These are phyloP conservation scores for Suillus weaverae DNA, from an alignment of 768 basidiomycete species.

Conservation along the genomic window DNA sequence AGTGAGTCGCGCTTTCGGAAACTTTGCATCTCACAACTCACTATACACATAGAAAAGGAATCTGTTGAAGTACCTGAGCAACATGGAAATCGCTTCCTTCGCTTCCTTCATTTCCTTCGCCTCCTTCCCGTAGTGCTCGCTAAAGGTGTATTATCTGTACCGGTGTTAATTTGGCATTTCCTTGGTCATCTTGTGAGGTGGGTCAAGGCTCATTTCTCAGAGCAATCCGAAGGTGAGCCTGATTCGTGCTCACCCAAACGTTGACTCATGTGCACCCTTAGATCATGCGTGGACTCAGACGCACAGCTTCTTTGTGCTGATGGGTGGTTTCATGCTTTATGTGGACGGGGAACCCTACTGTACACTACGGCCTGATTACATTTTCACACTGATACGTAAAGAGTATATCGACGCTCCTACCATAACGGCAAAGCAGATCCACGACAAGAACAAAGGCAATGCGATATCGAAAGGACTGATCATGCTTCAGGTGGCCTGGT, in stretches of 20 bases:
- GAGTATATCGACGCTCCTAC: background rate
- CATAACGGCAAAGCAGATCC: constrained; percentile 16
- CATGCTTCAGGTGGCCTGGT: constrained; percentile 38
- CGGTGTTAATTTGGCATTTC: background rate
- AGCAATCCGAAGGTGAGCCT: background rate
- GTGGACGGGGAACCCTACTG: background rate
- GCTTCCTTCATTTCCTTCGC: no score
- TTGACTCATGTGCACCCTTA: background rate
- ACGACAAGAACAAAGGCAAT: constrained; percentile 34
- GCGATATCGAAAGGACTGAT: constrained; percentile 14
- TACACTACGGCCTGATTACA: background rate
- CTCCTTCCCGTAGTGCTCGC: background rate
- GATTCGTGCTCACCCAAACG: background rate
- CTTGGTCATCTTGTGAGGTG: background rate
- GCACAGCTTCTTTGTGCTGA: constrained; percentile 8
- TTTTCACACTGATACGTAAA: background rate
- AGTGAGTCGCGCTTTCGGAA: background rate
- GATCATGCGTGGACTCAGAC: constrained; percentile 1
- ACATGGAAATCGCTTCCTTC: no score
- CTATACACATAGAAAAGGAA: background rate
- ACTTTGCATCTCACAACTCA: background rate
- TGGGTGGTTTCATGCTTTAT: constrained; percentile 24
- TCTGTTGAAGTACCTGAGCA: no score
- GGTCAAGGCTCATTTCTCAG: background rate
- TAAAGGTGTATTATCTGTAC: background rate